Percentiles rank a stretch among this genome's conserved stretches.
Conservation (phyloP, 208 protist species). For the Leishmania tarentolae region DNA sequence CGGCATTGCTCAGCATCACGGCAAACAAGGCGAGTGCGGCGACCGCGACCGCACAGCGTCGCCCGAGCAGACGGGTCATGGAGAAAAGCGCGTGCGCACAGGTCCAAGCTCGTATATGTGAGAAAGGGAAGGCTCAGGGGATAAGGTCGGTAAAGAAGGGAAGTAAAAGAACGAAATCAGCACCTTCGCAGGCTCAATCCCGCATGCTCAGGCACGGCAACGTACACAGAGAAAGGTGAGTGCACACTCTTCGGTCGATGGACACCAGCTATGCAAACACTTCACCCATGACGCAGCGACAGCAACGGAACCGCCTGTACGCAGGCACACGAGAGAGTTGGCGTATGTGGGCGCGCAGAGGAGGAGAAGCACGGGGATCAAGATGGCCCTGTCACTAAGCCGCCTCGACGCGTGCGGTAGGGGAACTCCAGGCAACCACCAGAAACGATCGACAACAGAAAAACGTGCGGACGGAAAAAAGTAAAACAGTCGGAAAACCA, state of each 20-base stretch:
- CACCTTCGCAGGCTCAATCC: neutral
- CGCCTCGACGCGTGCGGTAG: neutral
- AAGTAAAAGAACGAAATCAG: neutral
- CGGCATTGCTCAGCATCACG: constrained; percentile 8
- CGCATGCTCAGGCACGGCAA: neutral
- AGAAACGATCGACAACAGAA: neutral
- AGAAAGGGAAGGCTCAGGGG: neutral
- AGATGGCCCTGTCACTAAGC: neutral
- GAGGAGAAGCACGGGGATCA: neutral
- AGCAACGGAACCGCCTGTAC: neutral
- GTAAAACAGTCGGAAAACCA: neutral
- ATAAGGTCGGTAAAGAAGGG: neutral
- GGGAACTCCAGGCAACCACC: neutral
- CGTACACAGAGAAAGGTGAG: neutral
- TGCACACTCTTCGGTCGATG: neutral
- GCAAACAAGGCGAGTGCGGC: constrained; percentile 14
- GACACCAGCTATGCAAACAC: neutral
- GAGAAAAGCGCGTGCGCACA: neutral
- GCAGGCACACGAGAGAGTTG: neutral
- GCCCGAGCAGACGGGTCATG: neutral
- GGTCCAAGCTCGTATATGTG: neutral
- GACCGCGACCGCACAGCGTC: constrained; percentile 14
- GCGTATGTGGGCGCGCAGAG: neutral
- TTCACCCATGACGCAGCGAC: neutral
- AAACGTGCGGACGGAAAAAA: neutral